Percentiles rank a stretch among this genome's conserved stretches.
phyloP scores from a whole-genome alignment of 495 filamentous ascomycete genomes.

The Xylaria acuta region DNA sequence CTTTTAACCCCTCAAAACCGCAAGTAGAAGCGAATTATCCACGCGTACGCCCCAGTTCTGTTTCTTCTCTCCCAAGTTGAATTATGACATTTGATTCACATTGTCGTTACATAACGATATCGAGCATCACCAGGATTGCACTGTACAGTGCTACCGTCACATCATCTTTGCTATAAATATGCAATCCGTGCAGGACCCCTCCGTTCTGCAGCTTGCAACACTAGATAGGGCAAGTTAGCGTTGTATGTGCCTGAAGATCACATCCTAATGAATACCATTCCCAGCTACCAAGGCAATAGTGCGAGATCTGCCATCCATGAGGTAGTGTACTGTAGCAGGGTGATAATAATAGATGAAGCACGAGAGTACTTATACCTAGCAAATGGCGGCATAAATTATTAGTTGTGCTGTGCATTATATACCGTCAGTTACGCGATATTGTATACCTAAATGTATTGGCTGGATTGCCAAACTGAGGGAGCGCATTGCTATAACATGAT shows the following conservation, averaged over 20 bases:
- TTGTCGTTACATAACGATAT: neutral
- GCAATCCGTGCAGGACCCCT: conserved; percentile 17
- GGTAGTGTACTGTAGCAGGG: neutral
- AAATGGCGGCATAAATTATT: neutral
- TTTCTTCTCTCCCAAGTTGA: neutral
- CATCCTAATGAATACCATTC: neutral
- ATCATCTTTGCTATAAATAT: conserved; percentile 25
- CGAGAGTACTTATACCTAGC: neutral
- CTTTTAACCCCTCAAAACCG: too few species aligned
- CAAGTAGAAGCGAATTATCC: neutral
- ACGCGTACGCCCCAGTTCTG: neutral
- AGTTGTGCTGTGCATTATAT: neutral
- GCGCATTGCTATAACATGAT: conserved; percentile 4
- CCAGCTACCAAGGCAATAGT: neutral
- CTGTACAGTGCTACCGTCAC: conserved; percentile 21
- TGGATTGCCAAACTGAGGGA: neutral
- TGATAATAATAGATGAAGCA: conserved; percentile 12
- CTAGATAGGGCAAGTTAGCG: conserved; percentile 13
- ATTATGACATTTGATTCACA: neutral
- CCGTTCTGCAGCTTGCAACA: neutral
- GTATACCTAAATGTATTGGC: neutral
- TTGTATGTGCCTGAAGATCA: conserved; percentile 26
- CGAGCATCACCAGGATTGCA: neutral
- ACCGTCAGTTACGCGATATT: neutral
- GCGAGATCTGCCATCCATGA: neutral